Base-by-base conservation (phyloP, 352 stramenopile genomes). In the Blastocystis sp. region DNA sequence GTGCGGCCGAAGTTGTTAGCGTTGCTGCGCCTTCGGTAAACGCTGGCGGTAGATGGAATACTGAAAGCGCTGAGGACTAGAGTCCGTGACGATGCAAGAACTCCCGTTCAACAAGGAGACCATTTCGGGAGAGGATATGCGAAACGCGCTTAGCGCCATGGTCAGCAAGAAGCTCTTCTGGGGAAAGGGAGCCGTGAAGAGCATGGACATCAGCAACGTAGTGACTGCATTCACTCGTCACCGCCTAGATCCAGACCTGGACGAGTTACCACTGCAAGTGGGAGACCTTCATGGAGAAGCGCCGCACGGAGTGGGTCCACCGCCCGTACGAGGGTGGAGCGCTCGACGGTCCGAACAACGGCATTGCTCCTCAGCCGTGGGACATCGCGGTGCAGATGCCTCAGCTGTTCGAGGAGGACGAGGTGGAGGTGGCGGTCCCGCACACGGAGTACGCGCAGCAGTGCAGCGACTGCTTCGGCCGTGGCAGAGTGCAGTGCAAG, bases 201-300 rank as follows among this genome's bases (percentile, higher is more conserved):
- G 48, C 9, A 84, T 84, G 74, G 34, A 42, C 40, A 69, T 84
- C 60, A n/a, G 14, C 11, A 59, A 68, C 11, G 74, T 84, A 52
- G 3, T 9, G 14, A 42, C 3, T 52, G 9, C 0, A 2, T 24
- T n/a, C 19, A 21, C 24, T 19, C 48, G 43, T 43, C 52, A 14
- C 34, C 3, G 45, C 42, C 7, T 54, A 84, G 74, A 34, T 66
- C 7, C 19, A 42, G 6, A 69, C 57, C 4, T 84, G 74, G 74
- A 84, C 52, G 28, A 69, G 52, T 54, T 69, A 84, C 28, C 43
- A 66, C 60, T 84, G 74, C 38, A 76, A 34, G 28, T 88, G 78
- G 78, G 78, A 88, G 45, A 88, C 78, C 52, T 88, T 64, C 40
- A 76, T 60, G 11, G 78, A 88, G 57, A 88, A 76, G 57, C 78